Evolutionary conservation across 2,329 filamentous ascomycete genomes (phyloP).

Genomic region (Graphiopsis chlorocephala): DNA sequence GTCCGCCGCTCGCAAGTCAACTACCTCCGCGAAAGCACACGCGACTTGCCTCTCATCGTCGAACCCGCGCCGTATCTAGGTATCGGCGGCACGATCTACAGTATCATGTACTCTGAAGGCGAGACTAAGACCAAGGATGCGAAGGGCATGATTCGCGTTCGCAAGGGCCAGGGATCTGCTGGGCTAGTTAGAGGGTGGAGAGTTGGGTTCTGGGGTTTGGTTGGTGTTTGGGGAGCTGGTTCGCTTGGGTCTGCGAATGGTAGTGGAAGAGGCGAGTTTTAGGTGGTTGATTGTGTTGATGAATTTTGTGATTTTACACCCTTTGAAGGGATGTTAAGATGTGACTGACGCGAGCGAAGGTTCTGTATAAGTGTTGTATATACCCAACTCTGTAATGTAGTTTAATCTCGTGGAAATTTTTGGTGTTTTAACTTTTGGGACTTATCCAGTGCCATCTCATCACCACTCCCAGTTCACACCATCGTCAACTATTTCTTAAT

Average conservation of each 20-base stretch:
- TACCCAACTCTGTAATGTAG: constrained; percentile 15
- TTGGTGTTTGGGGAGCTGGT: constrained; percentile 70
- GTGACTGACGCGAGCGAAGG: background rate
- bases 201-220: constrained; percentile 73
- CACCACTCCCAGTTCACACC: background rate
- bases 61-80: constrained; percentile 78
- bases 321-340: background rate
- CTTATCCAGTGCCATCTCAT: background rate
- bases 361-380: constrained; percentile 9
- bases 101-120: constrained; percentile 81
- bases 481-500: constrained; percentile 58
- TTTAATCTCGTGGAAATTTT: background rate
- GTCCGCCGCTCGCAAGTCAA: constrained; percentile 79
- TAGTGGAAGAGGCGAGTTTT: constrained; percentile 44
- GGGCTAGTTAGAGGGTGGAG: constrained; percentile 74
- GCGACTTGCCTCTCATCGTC: constrained; percentile 67
- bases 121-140: constrained; percentile 40
- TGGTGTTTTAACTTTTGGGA: too few species aligned
- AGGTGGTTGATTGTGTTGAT: background rate
- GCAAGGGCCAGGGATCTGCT: constrained; percentile 64
- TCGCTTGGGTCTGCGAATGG: constrained; percentile 61
- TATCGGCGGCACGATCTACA: constrained; percentile 88
- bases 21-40: constrained; percentile 28
- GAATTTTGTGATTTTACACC: background rate
- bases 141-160: constrained; percentile 40